These are phyloP conservation scores for Periconia macrospinosa DNA, from an alignment of 2,329 filamentous ascomycete genomes.

Conservation along the genomic window DNA sequence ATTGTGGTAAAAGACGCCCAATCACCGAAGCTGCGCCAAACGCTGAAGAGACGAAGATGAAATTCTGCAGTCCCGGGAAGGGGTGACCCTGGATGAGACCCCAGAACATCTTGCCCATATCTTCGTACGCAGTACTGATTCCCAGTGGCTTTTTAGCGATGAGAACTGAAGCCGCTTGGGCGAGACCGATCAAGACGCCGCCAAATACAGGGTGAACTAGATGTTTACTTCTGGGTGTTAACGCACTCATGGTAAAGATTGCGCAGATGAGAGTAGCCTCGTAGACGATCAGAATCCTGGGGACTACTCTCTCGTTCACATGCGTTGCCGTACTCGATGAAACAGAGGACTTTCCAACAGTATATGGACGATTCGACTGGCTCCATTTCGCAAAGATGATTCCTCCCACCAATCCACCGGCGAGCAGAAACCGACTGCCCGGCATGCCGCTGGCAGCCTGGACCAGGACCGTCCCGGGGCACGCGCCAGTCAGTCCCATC, in stretches of 20 bases:
- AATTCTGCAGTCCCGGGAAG: slow-evolving; percentile 34
- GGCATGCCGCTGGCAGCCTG: slow-evolving; percentile 60
- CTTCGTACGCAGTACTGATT: slow-evolving; percentile 64
- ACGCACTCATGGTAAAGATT: slow-evolving; percentile 43
- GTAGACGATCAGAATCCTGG: slow-evolving; percentile 46
- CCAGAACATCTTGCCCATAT: slow-evolving; percentile 65
- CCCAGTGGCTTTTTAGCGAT: slow-evolving; percentile 60
- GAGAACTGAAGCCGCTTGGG: slow-evolving; percentile 61
- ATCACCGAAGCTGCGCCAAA: too few species aligned
- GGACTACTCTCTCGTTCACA: neutral
- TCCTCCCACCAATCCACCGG: slow-evolving; percentile 60
- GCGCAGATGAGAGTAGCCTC: slow-evolving; percentile 47
- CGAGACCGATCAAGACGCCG: slow-evolving; percentile 60
- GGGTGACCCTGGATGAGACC: slow-evolving; percentile 49
- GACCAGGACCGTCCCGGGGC: slow-evolving; percentile 65
- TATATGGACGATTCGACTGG: neutral
- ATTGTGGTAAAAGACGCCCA: neutral
- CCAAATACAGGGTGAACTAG: slow-evolving; percentile 55
- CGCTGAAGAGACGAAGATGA: neutral
- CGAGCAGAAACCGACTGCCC: slow-evolving; percentile 54
- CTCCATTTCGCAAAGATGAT: slow-evolving; percentile 31
- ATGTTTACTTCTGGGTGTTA: slow-evolving; percentile 13
- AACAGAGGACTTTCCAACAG: neutral
- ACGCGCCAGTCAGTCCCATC: slow-evolving; percentile 67
- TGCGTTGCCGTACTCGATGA: neutral